A percentile compares a stretch with the other conserved stretches of the same genome.
phyloP scores from a whole-genome alignment of 495 filamentous ascomycete species.

The Penicillium goetzii region DNA sequence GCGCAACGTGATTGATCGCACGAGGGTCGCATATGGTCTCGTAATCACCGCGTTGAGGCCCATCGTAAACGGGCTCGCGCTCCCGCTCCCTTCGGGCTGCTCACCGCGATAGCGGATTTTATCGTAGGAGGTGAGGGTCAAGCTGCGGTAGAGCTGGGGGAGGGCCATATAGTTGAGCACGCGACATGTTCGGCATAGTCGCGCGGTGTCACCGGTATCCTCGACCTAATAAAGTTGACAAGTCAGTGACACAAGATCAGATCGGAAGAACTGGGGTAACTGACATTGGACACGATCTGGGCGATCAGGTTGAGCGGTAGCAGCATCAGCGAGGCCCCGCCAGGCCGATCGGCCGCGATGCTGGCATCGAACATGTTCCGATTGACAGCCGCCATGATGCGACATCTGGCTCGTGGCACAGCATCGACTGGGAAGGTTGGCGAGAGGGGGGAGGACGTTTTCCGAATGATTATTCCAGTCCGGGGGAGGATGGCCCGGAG shows the following conservation, averaged over 20 bases:
- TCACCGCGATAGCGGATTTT: conserved; percentile 63
- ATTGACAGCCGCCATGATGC: conserved; percentile 53
- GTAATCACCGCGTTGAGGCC: conserved; percentile 64
- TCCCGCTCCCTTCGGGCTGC: conserved; percentile 62
- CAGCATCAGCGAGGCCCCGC: conserved; percentile 44
- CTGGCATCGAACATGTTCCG: conserved; percentile 53
- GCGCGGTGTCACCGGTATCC: conserved; percentile 58
- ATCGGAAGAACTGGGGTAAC: conserved; percentile 13
- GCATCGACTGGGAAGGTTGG: conserved; percentile 31
- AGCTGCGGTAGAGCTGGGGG: conserved; percentile 60
- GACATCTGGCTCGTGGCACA: conserved; percentile 37
- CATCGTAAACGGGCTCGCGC: conserved; percentile 65
- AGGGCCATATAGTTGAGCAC: conserved; percentile 68
- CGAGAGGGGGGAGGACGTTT: background rate
- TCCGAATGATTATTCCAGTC: conserved; percentile 8
- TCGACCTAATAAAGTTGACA: conserved; percentile 43
- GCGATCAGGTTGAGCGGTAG: conserved; percentile 63
- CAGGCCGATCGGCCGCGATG: conserved; percentile 38
- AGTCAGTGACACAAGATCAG: conserved; percentile 20
- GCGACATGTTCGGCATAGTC: conserved; percentile 62
- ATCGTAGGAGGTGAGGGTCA: conserved; percentile 62
- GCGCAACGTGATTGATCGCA: conserved; percentile 56
- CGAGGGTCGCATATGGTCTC: conserved; percentile 53
- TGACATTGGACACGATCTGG: conserved; percentile 57
- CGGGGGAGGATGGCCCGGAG: conserved; percentile 28